These are phyloP conservation scores for Phytopythium ostracodes DNA, from an alignment of 352 stramenopile genomes.

Conservation along the genomic window DNA sequence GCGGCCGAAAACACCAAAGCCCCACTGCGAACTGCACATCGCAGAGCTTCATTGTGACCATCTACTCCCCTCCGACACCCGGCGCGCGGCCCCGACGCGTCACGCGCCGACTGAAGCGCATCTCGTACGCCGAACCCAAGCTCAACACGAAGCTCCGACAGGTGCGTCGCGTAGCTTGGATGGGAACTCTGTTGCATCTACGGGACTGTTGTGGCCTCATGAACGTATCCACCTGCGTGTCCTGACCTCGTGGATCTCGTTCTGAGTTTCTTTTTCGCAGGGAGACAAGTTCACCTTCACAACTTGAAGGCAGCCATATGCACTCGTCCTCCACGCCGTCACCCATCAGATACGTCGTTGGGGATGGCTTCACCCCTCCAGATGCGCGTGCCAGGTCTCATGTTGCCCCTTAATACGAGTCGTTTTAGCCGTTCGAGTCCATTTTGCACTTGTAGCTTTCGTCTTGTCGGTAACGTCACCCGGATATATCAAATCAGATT, in stretches of 20 bases:
- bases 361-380: not conserved
- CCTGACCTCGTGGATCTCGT: not conserved
- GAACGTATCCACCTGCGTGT: not conserved
- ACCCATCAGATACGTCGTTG: not conserved
- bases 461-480: not conserved
- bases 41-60: constrained; percentile 11
- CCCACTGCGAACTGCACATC: not conserved
- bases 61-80: constrained; percentile 14
- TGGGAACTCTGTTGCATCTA: not conserved
- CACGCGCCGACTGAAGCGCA: constrained; percentile 22
- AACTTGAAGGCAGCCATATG: constrained; percentile 33
- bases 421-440: not conserved
- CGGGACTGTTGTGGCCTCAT: not conserved
- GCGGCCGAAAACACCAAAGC: constrained; percentile 1
- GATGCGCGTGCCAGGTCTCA: too few species aligned
- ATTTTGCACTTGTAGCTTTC: too few species aligned
- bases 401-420: not conserved
- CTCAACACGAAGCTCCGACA: constrained; percentile 79
- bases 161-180: constrained; percentile 22
- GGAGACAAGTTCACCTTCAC: constrained; percentile 80
- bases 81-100: constrained; percentile 19
- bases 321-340: constrained; percentile 1
- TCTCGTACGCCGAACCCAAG: constrained; percentile 72
- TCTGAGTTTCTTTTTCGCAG: constrained; percentile 21
- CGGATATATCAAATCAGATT: constrained; percentile 1